Conservation (phyloP, 345 rosid genomes). For the Eucalyptus globulus region DNA sequence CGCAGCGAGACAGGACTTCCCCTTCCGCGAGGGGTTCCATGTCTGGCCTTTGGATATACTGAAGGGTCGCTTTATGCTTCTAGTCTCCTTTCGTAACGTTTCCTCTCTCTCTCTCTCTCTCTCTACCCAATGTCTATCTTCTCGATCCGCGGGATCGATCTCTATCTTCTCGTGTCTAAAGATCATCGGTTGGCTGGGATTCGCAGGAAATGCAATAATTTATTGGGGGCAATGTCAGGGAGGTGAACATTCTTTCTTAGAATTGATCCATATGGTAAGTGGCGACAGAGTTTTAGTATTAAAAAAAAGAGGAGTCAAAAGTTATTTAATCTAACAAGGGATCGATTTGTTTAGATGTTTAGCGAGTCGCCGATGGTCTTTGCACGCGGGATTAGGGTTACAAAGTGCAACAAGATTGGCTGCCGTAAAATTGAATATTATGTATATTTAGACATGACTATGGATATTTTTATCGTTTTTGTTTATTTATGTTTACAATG, state of each 20-base stretch:
- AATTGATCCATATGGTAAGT: neutral
- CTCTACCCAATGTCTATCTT: neutral
- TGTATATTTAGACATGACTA: neutral
- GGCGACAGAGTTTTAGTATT: neutral
- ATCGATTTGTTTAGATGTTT: neutral
- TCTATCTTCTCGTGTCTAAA: neutral
- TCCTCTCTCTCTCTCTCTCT: neutral
- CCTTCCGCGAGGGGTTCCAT: neutral
- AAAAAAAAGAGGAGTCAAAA: neutral
- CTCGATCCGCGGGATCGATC: neutral
- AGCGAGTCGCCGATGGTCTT: neutral
- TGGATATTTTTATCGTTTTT: neutral
- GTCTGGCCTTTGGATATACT: neutral
- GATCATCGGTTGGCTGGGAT: neutral
- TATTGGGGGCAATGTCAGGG: neutral
- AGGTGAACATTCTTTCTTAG: neutral
- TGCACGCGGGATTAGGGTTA: neutral
- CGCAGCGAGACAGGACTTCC: neutral
- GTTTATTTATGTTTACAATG: neutral
- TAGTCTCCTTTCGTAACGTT: neutral
- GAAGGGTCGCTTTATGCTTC: neutral
- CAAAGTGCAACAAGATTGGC: neutral
- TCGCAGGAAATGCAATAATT: neutral
- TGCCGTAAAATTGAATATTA: neutral
- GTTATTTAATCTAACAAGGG: neutral